Base-by-base conservation (phyloP, 2,329 filamentous ascomycete genomes). In the Diplodia seriata region DNA sequence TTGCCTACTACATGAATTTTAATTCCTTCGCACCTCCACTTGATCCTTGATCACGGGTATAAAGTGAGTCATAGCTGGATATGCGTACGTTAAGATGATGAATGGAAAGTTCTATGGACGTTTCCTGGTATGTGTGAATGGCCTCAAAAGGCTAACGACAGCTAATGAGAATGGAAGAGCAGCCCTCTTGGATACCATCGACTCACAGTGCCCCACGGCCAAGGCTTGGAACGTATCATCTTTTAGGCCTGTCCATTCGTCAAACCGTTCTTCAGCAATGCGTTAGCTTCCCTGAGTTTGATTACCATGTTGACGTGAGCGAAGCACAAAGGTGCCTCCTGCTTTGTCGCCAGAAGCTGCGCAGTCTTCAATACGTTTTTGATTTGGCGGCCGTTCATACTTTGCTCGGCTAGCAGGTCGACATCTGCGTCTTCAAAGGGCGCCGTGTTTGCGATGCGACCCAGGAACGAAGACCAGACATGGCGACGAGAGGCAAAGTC, bases 291-390 rank as follows among this genome's bases (percentile, higher is more conserved):
- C 53, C 67, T 51, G 26, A 71, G 40, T 36, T 62, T 67, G 62
- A 72, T 31, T 8, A 71, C 69, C 7, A 61, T 70, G 29, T 69
- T 66, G 18, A 72, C 63, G 56, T 72, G 69, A n/a, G 62, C 66
- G 33, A 67, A 69, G n/a, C 43, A 56, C 33, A 72, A 56, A n/a
- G 57, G 55, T 6, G 20, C 55, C n/a, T 47, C 56, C 64, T 71
- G 66, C 43, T 65, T 69, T 2, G 66, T 70, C 2, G 71, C 70
- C 5, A 73, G 70, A 40, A 73, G 62, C 62, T 71, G 67, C 18
- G 70, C 68, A 9, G 67, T 71, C 66, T 72, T 73, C 23, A 71
- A 63, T 14, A 73, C 61, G 54, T 72, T 72, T 66, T 72, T 73
- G 59, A 73, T 73, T 51, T 73, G 69, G 8, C 71, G 64, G 12